phyloP scores from a whole-genome alignment of 2,329 filamentous ascomycete genomes.

The Stagonosporopsis chrysanthemi region DNA sequence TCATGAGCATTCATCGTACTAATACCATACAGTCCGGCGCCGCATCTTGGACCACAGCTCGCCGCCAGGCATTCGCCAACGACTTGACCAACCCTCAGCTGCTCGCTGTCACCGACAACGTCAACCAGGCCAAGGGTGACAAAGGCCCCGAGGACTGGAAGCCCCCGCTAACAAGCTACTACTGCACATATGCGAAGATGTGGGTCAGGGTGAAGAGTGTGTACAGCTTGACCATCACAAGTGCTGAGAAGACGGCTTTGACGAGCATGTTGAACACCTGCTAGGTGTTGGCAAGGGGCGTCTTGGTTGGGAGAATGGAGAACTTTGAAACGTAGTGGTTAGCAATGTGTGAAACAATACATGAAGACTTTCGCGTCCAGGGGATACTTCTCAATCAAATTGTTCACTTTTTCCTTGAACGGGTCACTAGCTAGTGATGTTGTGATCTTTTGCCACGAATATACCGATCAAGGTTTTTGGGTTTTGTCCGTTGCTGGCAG shows the following conservation, averaged over 20 bases:
- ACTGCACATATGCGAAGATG: constrained; percentile 79
- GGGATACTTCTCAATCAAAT: no score
- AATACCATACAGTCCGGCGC: constrained; percentile 67
- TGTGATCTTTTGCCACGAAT: no score
- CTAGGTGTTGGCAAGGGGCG: constrained; percentile 40
- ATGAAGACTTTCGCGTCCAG: background rate
- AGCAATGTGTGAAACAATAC: background rate
- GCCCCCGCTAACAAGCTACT: constrained; percentile 66
- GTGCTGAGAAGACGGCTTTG: constrained; percentile 74
- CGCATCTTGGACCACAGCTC: constrained; percentile 71
- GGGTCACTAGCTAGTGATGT: no score
- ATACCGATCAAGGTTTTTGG: no score
- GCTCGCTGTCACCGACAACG: constrained; percentile 77
- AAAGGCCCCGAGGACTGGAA: constrained; percentile 78
- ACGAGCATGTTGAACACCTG: constrained; percentile 71
- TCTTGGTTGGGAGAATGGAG: background rate
- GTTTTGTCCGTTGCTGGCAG: no score
- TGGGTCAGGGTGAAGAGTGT: constrained; percentile 82
- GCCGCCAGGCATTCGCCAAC: constrained; percentile 76
- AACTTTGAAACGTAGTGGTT: background rate
- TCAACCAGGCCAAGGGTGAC: constrained; percentile 79
- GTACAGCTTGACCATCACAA: constrained; percentile 73
- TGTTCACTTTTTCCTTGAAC: no score
- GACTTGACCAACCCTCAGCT: constrained; percentile 79
- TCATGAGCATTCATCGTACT: background rate